These are phyloP conservation scores for Eimeria acervulina DNA, from an alignment of 169 alveolate species.

Conservation along the genomic window DNA sequence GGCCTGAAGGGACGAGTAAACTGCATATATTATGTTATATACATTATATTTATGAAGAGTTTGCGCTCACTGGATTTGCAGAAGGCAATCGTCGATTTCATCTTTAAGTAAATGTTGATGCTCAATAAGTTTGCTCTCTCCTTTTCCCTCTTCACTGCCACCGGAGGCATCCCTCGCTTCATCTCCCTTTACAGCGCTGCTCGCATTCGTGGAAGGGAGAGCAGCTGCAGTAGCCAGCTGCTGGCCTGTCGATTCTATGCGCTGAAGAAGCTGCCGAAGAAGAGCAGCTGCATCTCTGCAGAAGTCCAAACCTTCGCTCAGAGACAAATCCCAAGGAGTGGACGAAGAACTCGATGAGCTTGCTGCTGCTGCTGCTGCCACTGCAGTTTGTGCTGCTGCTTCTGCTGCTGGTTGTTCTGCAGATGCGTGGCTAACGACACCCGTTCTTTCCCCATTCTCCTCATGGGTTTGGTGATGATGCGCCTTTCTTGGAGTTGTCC, in stretches of 20 bases:
- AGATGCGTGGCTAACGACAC: not conserved
- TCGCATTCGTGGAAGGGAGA: not conserved
- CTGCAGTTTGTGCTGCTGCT: not conserved
- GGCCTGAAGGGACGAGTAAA: not conserved
- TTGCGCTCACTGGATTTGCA: not conserved
- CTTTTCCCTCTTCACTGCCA: not conserved
- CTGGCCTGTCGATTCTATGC: slow-evolving; percentile 17
- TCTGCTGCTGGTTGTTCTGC: not conserved
- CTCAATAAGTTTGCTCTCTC: not conserved
- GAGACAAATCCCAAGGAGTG: slow-evolving; percentile 11
- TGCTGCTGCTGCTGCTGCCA: not conserved
- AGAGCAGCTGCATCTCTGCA: slow-evolving; percentile 48
- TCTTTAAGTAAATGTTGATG: slow-evolving; percentile 22
- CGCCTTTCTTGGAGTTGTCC: not conserved
- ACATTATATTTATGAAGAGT: not conserved
- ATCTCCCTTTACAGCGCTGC: not conserved
- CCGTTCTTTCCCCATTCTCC: not conserved
- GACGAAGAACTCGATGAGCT: not conserved
- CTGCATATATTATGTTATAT: not conserved
- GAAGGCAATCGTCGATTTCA: slow-evolving; percentile 28
- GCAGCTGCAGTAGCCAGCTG: slow-evolving; percentile 38
- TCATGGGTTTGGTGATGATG: not conserved
- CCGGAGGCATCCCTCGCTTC: not conserved
- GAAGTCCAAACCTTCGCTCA: slow-evolving; percentile 33
- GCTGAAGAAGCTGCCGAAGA: slow-evolving; percentile 5